Base-by-base conservation (phyloP, 805 yeast species). In the Yamadazyma akitaensis region DNA sequence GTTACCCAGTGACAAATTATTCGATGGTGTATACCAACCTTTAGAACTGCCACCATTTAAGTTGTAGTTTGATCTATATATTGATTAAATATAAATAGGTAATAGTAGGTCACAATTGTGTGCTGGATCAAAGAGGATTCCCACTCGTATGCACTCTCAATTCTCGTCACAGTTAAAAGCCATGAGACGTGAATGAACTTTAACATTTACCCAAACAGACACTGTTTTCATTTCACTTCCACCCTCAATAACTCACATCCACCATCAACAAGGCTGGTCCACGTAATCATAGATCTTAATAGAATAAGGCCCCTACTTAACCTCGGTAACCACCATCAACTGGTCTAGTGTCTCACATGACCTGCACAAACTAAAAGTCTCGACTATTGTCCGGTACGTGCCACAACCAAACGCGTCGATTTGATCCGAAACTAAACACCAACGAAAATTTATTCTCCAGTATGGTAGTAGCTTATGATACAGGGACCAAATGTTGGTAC, bases 401-500 rank as follows among this genome's bases (percentile, higher is more conserved):
- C 35, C 9, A 33, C 16, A 21, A 42, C 37, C 43, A 28, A 28
- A 43, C 46, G 46, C 46, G 46, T 43, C 46, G 46, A 43, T 19
- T 28, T 43, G 44, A 42, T 42, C 44, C 41, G 28, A 33, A 36
- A 36, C 41, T 37, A 43, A 43, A 43, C 46, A 43, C 31, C 37
- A 30, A 41, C 43, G 37, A 41, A 32, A 41, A 26, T 32, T 41
- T 26, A 17, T 33, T 31, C 37, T 32, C 33, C 31, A 32, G 24
- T 21, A 47, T 54, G 59, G 58, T 55, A 9, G 50, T 59, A 12
- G 52, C 51, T 13, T 57, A 57, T 46, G 59, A 56, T 36, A 54
- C 64, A 16, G 75, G 76, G 46, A 80, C 85, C 59, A 84, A 87
- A 55, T 85, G 92, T 69, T 87, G 95, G 95, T 78, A 81, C 55